phyloP scores from a whole-genome alignment of 1,284 basidiomycete species.

The Irpex sp. region DNA sequence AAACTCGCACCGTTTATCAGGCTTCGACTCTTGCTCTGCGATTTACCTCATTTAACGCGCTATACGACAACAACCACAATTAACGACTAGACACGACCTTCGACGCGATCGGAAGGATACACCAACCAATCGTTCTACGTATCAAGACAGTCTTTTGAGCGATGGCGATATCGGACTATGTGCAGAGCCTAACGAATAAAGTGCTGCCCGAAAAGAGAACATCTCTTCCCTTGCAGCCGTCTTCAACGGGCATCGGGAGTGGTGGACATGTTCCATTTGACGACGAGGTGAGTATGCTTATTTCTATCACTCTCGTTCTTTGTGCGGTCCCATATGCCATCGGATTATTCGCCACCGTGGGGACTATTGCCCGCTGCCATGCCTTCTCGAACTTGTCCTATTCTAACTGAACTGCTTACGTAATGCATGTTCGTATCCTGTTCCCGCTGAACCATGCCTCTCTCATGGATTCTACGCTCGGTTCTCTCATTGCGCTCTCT shows the following conservation, averaged over 20 bases:
- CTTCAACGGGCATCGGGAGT: conserved; percentile 39
- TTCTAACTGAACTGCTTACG: conserved; percentile 37
- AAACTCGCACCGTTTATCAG: neutral
- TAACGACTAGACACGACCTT: neutral
- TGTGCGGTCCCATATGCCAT: conserved; percentile 9
- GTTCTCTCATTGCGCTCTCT: conserved; percentile 54
- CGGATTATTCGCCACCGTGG: conserved; percentile 5
- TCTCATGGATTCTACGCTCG: conserved; percentile 33
- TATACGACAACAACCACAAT: neutral
- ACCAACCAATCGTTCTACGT: neutral
- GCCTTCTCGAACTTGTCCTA: neutral
- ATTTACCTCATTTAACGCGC: neutral
- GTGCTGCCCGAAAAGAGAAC: conserved; percentile 28
- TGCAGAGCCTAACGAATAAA: conserved; percentile 24
- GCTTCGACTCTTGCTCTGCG: neutral
- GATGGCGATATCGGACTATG: conserved; percentile 27
- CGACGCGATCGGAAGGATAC: too few species aligned
- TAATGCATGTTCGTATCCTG: conserved; percentile 39
- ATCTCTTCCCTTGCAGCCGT: conserved; percentile 22
- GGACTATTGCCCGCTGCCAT: conserved; percentile 4
- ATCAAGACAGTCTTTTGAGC: neutral
- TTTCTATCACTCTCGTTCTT: conserved; percentile 11
- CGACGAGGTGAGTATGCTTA: conserved; percentile 56
- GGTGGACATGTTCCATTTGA: conserved; percentile 59
- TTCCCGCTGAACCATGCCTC: conserved; percentile 7